Evolutionary conservation across 2,329 filamentous ascomycete genomes (phyloP), one percentile per base, ranked within the genome.

Genomic region (Aspergillus floridensis): DNA sequence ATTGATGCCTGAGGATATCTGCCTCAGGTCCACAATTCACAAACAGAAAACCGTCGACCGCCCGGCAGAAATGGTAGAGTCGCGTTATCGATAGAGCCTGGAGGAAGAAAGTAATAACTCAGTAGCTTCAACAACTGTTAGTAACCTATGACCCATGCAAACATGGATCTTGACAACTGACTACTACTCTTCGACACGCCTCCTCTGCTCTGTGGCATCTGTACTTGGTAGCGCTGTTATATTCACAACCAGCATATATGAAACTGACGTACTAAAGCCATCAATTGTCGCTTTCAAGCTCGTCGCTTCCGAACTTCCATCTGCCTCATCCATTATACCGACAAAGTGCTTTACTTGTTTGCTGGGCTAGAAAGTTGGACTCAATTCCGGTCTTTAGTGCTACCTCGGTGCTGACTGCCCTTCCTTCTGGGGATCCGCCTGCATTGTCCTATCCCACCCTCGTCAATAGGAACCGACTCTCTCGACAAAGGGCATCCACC

Each of bases 1-100:
- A 65, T 49, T 47, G n/a, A n/a, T 66, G 68, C 68, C 68, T 71
- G 49, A 70, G 66, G 65, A 68, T 2, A 65, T 51, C 57, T 57
- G 63, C 63, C 44, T 56, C 48, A 24, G 16, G 52, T 12, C 7
- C 4, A 31, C 61, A 64, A 66, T 65, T 67, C 48, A 57, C 3
- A 22, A 31, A 10, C 2, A 2, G 4, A 7, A 7, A 16, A 3
- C 3, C 4, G 1, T 14, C 21, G 59, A 66, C 67, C 66, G 66
- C 65, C 59, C 51, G 38, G 48, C 52, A 60, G 57, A 53, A 44
- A 58, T 54, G 53, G 58, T 56, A 57, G 58, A 61, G 63, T 56
- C 52, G 29, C 22, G 50, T 56, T 50, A 22, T 46, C 32, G n/a
- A 38, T 24, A 48, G 32, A 35, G 29, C 26, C 26, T 29, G 6